A percentile compares a stretch with the other conserved stretches of the same genome.
phyloP scores from a whole-genome alignment of 495 filamentous ascomycete species.

The Penicillium flavigenum region DNA sequence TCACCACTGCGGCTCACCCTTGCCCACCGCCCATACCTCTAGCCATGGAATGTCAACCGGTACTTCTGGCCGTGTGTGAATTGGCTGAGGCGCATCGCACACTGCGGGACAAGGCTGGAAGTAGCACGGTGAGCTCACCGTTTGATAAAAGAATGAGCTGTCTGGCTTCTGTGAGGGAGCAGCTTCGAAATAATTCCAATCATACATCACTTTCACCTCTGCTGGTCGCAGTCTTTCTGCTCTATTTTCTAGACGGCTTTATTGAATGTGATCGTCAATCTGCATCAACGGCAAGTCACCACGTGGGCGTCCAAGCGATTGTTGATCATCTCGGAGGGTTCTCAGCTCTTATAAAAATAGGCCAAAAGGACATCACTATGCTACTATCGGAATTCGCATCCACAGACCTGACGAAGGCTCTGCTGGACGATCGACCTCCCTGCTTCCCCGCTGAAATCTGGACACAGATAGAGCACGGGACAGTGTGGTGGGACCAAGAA shows the following conservation, averaged over 20 bases:
- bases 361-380: constrained; percentile 34
- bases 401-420: constrained; percentile 34
- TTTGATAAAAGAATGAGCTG: constrained; percentile 17
- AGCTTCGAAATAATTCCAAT: constrained; percentile 15
- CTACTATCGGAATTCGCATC: constrained; percentile 40
- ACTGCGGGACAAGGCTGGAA: constrained; percentile 15
- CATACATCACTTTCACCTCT: constrained; percentile 21
- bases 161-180: constrained; percentile 17
- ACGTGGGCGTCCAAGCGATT: constrained; percentile 39
- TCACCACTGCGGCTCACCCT: constrained; percentile 24
- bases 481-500: constrained; percentile 26
- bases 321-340: constrained; percentile 33
- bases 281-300: constrained; percentile 35
- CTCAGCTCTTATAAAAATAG: constrained; percentile 21
- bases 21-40: constrained; percentile 32
- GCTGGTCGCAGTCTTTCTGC: constrained; percentile 37
- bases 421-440: constrained; percentile 19
- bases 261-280: constrained; percentile 36
- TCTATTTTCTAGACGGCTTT: constrained; percentile 41
- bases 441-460: constrained; percentile 23
- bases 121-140: not conserved
- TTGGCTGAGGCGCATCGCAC: constrained; percentile 32
- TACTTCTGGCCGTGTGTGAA: constrained; percentile 30
- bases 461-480: constrained; percentile 19
- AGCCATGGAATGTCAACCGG: constrained; percentile 26